Evolutionary conservation across 352 stramenopile genomes (phyloP), one percentile per base, ranked within the genome.

Genomic region (Phytophthora vignae): DNA sequence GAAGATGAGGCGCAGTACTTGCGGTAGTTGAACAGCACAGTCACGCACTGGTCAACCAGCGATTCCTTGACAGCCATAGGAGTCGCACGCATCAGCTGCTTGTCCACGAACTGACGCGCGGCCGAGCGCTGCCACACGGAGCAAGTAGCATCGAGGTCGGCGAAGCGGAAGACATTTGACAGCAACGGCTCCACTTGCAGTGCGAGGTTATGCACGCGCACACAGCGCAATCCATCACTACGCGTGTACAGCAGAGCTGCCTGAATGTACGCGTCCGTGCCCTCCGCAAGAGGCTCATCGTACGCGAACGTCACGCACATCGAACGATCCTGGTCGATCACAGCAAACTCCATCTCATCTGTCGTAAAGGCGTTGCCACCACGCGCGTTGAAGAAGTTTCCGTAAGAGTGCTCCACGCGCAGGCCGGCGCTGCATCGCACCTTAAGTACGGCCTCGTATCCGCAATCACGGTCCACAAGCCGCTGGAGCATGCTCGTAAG

Each of bases 151-250:
- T 98, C 93, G 53, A 97, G 69, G 59, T 98, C 92, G 1, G 90
- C 91, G 42, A 93, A 92, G 33, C 88, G 90, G 77, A 97, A 98
- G 21, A 97, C 83, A 68, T 97, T 96, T 42, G 88, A 90, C 17
- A 97, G 68, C 57, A 96, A 71, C 5, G 79, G 76, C 22, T 95
- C 87, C 31, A 94, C 88, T 17, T 83, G 84, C 29, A 98, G 53
- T 17, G 90, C 90, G 33, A 98, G 60, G 63, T 97, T 98, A 80
- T 98, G 94, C 60, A 98, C 94, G 52, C 94, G 93, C 36, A 98
- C 92, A 60, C 90, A 93, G 57, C 93, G 90, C 40, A 95, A 79
- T 33, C 91, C 91, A 60, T 95, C 85, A 62, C 83, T 90, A 12
- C 87, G 79, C 15, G 92, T 98, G 70, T 98, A 98, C 22, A 98